Conservation (phyloP, 2,329 filamentous ascomycete genomes). For the Lecanicillium sp. region DNA sequence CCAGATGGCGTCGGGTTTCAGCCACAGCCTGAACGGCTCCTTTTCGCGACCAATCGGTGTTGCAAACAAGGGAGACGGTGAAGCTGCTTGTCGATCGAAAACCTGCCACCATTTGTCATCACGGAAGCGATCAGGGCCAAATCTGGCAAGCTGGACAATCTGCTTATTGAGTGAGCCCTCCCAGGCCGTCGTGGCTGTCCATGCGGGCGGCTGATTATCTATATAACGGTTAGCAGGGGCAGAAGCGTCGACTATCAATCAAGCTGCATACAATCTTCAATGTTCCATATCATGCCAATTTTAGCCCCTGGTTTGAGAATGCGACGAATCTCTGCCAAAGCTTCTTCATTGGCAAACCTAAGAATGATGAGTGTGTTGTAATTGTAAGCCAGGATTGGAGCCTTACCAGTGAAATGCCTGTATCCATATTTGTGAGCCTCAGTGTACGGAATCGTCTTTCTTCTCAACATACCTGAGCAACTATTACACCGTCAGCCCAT, state of each 20-base stretch:
- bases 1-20: conserved; percentile 54
- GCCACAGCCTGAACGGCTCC: conserved; percentile 48
- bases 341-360: conserved; percentile 59
- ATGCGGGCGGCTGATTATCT: conserved; percentile 56
- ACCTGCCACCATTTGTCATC: conserved; percentile 54
- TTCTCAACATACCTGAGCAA: conserved; percentile 51
- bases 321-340: conserved; percentile 58
- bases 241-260: not conserved
- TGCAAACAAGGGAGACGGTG: conserved; percentile 42
- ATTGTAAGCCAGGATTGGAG: not conserved
- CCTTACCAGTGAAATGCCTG: conserved; percentile 50
- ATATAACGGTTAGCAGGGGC: conserved; percentile 19
- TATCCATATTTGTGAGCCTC: conserved; percentile 7
- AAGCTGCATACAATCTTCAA: conserved; percentile 54
- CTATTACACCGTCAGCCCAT: conserved; percentile 57
- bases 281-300: conserved; percentile 65
- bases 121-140: conserved; percentile 57
- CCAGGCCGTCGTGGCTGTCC: conserved; percentile 50
- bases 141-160: conserved; percentile 40
- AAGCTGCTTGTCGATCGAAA: conserved; percentile 50
- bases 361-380: not conserved
- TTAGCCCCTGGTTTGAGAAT: conserved; percentile 51
- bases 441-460: not conserved
- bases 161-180: conserved; percentile 54
- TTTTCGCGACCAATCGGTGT: conserved; percentile 51